Base-by-base conservation (phyloP, 1,284 basidiomycete species). In the Psilocybe mexicana region DNA sequence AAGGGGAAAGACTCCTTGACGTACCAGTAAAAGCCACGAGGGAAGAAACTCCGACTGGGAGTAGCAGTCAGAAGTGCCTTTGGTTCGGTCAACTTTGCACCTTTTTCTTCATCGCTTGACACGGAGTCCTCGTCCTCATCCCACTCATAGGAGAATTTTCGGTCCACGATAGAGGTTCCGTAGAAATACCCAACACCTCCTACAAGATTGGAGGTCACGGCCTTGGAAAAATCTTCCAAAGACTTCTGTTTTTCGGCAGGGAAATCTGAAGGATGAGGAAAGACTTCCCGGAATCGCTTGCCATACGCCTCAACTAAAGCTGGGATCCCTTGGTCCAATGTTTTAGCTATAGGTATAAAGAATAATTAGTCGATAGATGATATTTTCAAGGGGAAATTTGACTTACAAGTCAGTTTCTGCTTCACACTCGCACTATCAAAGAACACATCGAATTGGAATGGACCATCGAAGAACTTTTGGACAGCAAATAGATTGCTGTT, bases 111-210 rank as follows among this genome's bases (percentile, higher is more conserved):
- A 49, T 79, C 75, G 30, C 74, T 74, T 14, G 70, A 72, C 18
- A 70, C 73, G 18, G 74, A 71, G 12, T 86, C 84, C 46, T 90
- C 88, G 8, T 90, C 90, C 63, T 93, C 86, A 67, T 96, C 94
- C 87, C 94, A 94, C 66, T 96, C 93, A 65, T 90, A 91, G 10
- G 88, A 83, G 69, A 94, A 94, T 33, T 86, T 84, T 45, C 85
- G 80, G 70, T 98, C 92, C 14, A 96, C 84, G 62, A 98, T 88
- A 0, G 93, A 94, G 2, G 82, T 84, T n/a, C 95, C 95, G 65
- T 95, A 90, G 73, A 94, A 98, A 75, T 96, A 98, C 10, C 96
- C 95, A 47, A 98, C 87, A 40, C 95, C 95, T 52, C 93, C 95
- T 11, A 96, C 74, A 45, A 97, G 81, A 69, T 94, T 96, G 0